Evolutionary conservation across 257 asterid species (phyloP).

Genomic region (Jacaranda copaia): DNA sequence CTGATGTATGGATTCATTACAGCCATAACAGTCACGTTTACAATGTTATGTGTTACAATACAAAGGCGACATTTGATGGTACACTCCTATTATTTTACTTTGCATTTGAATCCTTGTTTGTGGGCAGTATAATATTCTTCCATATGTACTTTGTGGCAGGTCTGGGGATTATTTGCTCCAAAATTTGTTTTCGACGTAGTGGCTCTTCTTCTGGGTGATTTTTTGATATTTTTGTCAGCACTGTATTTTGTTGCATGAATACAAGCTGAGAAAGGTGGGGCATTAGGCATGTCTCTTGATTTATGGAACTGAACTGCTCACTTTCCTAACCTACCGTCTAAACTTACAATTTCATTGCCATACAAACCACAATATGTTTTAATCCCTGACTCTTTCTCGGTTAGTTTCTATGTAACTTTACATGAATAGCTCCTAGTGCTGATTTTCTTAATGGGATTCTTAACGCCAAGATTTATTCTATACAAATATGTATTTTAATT

Average conservation of each 20-base stretch:
- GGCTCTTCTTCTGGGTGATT: slow-evolving; percentile 76
- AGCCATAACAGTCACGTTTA: slow-evolving; percentile 69
- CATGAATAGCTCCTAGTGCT: no score
- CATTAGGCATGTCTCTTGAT: no score
- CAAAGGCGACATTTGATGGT: slow-evolving; percentile 99
- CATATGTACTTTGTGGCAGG: slow-evolving; percentile 54
- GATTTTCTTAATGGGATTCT: no score
- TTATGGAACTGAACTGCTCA: no score
- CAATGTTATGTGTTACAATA: slow-evolving; percentile 79
- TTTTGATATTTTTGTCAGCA: slow-evolving; percentile 73
- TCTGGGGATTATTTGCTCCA: slow-evolving; percentile 98
- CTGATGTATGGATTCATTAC: slow-evolving; percentile 73
- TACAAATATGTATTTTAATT: no score
- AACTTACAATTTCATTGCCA: no score
- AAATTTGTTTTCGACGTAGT: slow-evolving; percentile 92
- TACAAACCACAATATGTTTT: no score
- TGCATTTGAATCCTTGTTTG: neutral
- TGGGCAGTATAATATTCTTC: neutral
- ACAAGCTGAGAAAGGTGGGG: neutral
- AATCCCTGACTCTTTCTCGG: no score
- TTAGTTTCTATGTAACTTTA: no score
- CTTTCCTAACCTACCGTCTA: no score
- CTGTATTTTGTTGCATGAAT: slow-evolving; percentile 59
- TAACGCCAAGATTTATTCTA: no score
- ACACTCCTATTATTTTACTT: slow-evolving; percentile 28